These are phyloP conservation scores for Cotoneaster glaucophyllus DNA, from an alignment of 306 rosid species.

Conservation along the genomic window DNA sequence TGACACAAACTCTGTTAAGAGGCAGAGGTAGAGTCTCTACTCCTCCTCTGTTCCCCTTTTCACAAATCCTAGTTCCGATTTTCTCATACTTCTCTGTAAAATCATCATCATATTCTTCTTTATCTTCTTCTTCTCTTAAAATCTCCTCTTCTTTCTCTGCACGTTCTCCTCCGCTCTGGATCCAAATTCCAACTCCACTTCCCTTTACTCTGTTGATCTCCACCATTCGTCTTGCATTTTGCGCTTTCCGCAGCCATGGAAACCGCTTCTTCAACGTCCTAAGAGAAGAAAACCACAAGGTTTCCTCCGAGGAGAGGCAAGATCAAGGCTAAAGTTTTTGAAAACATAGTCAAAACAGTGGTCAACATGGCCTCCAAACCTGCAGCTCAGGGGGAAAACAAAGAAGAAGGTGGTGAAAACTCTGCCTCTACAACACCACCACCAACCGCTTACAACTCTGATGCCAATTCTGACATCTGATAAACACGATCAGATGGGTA, in stretches of 20 bases:
- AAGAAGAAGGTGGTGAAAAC: background rate
- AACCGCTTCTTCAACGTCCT: background rate
- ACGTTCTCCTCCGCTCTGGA: background rate
- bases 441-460: conserved; percentile 2
- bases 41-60: background rate
- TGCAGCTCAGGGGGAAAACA: background rate
- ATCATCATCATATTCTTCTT: background rate
- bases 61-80: background rate
- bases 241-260: conserved; percentile 4
- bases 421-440: conserved; percentile 6
- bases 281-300: background rate
- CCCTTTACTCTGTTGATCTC: background rate
- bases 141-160: background rate
- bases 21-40: background rate
- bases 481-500: background rate
- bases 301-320: conserved; percentile 15
- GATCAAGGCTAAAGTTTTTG: conserved; percentile 22
- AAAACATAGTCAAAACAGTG: conserved; percentile 7
- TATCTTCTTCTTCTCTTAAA: background rate
- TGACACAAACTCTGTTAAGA: background rate
- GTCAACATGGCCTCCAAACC: background rate
- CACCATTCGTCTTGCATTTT: no score
- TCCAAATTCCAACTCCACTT: background rate
- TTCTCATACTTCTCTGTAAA: background rate
- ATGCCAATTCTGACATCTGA: background rate